Evolutionary conservation across 2,329 filamentous ascomycete species (phyloP).

Genomic region (Dichotomopilus funicola): DNA sequence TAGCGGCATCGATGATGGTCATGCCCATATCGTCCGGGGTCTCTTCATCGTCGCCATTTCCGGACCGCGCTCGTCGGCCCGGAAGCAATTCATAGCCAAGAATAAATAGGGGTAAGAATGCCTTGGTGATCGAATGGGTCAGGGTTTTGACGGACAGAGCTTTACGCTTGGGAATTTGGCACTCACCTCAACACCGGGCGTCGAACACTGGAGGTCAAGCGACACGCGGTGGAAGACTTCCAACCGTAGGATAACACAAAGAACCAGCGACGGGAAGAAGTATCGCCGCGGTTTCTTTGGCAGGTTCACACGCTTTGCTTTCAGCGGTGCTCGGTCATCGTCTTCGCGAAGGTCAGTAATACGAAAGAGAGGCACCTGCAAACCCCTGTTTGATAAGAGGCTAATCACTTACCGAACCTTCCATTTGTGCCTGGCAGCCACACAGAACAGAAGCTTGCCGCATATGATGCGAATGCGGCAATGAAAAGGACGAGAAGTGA

Average conservation of each 20-base stretch:
- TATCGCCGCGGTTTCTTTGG: slow-evolving; percentile 43
- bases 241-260: slow-evolving; percentile 41
- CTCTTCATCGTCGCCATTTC: slow-evolving; percentile 30
- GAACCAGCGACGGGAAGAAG: slow-evolving; percentile 38
- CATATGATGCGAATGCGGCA: slow-evolving; percentile 37
- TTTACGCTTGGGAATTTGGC: background rate
- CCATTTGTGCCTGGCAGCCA: slow-evolving; percentile 43
- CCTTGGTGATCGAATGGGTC: slow-evolving; percentile 27
- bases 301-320: slow-evolving; percentile 31
- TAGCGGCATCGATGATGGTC: slow-evolving; percentile 41
- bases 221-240: slow-evolving; percentile 43
- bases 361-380: background rate
- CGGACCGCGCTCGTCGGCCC: slow-evolving; percentile 24
- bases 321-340: slow-evolving; percentile 28
- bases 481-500: slow-evolving; percentile 41
- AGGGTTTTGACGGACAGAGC: background rate
- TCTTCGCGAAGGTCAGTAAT: slow-evolving; percentile 10
- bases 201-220: slow-evolving; percentile 44
- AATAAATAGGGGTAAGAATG: slow-evolving; percentile 41
- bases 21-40: slow-evolving; percentile 40
- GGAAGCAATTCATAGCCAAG: slow-evolving; percentile 40
- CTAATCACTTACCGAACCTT: slow-evolving; percentile 35
- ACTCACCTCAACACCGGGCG: slow-evolving; percentile 42
- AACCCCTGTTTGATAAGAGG: background rate
- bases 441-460: slow-evolving; percentile 36